Conservation (phyloP, 352 stramenopile species). For the Phytophthora lateralis region DNA sequence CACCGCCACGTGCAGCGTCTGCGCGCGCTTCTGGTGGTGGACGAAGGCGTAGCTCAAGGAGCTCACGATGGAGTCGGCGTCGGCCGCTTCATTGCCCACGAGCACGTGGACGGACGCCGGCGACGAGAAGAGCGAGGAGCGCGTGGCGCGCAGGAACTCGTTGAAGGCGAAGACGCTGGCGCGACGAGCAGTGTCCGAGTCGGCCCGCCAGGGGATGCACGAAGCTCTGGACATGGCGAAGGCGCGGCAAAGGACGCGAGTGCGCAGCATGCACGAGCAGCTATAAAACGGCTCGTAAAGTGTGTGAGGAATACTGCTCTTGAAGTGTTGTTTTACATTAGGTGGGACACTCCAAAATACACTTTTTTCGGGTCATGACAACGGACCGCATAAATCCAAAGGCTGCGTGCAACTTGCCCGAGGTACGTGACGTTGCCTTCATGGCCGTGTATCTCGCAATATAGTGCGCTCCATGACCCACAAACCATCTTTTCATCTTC, state of each 20-base stretch:
- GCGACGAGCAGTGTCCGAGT: constrained; percentile 9
- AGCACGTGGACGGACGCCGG: constrained; percentile 53
- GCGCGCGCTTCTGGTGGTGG: constrained; percentile 24
- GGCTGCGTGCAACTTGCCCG: not conserved
- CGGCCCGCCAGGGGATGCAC: constrained; percentile 11
- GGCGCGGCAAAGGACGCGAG: constrained; percentile 2
- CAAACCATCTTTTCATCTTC: constrained; percentile 3
- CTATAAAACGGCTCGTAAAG: not conserved
- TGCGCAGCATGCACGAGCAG: constrained; percentile 10
- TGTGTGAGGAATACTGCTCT: not conserved
- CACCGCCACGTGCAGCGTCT: constrained; percentile 53
- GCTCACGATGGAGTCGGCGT: constrained; percentile 87
- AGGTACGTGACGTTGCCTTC: constrained; percentile 6
- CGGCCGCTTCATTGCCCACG: constrained; percentile 81
- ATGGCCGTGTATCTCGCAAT: constrained; percentile 6
- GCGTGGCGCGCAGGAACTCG: constrained; percentile 24
- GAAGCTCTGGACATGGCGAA: constrained; percentile 12
- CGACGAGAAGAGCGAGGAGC: constrained; percentile 1
- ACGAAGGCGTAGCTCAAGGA: constrained; percentile 70
- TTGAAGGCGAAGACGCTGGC: constrained; percentile 29
- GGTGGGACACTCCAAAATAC: not conserved
- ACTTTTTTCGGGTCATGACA: constrained; percentile 1
- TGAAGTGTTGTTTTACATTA: not conserved
- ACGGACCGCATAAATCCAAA: constrained; percentile 16
- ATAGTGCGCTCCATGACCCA: not conserved